Base-by-base conservation (phyloP, 352 stramenopile species). In the Globisporangium emineosum region DNA sequence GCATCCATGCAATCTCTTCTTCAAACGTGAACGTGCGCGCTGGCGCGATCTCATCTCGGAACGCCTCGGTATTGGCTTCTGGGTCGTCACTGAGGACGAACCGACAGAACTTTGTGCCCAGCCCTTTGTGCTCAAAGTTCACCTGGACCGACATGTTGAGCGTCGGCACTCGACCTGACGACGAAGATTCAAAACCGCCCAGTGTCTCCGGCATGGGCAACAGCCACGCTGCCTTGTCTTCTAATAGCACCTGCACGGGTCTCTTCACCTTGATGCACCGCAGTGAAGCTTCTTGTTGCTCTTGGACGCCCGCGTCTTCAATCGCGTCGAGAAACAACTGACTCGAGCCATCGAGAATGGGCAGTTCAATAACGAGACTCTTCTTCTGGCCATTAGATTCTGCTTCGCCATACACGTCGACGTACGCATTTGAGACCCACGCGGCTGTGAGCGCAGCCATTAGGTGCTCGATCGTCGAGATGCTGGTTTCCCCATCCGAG, bases 1-100 rank as follows among this genome's bases (percentile, higher is more conserved):
- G 83, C 73, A 91, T 80, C 77, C 73, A 83, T 52, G 67, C 70
- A 57, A 91, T 79, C 63, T 90, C 79, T 7, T 90, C 75, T 66
- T 88, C 73, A 56, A 93, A 90, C 47, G 83, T 90, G 67, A 93
- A 90, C 6, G 81, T 93, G 6, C 79, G 75, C 17, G 81, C 78
- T 3, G 77, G 57, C 19, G 81, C 83, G 29, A 91, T 69, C 2
- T 81, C 40, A 0, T 62, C 32, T 1, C 68, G 50, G 54, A 90
- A 90, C 0, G 57, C 30, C 1, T 47, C 23, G 9, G 74, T 21
- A 1, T 76, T 86, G 0, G 35, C 37, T 1, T 77, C 63, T 2
- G 72, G 52, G 60, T 86, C 69, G n/a, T 59, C 62, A 19, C 67
- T 68, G 33, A 86, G 58, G 4, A 52, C 66, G 54, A 83, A 86